Evolutionary conservation across 108 stramenopile species (phyloP).

Genomic region (Skeletonema menzelii): DNA sequence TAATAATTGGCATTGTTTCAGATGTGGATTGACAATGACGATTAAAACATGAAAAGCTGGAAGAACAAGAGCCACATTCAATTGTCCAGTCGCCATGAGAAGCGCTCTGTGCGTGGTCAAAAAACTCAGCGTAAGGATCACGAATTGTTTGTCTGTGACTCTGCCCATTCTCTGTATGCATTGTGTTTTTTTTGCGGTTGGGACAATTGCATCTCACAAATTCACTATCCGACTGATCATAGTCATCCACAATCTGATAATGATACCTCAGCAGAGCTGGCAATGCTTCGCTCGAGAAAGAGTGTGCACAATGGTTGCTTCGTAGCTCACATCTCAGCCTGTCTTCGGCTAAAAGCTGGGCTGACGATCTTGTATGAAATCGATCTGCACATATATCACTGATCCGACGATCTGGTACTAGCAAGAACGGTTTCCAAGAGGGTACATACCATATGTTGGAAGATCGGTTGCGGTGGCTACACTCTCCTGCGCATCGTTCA

Average conservation of each 20-base stretch:
- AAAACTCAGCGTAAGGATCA: conserved; percentile 82
- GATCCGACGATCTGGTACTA: conserved; percentile 45
- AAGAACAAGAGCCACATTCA: conserved; percentile 29
- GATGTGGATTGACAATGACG: conserved; percentile 1
- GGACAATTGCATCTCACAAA: conserved; percentile 6
- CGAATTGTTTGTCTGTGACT: conserved; percentile 27
- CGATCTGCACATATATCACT: conserved; percentile 19
- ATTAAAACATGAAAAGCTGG: conserved; percentile 10
- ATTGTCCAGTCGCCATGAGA: conserved; percentile 10
- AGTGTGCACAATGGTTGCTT: neutral
- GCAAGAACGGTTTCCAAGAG: conserved; percentile 10
- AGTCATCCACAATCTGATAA: conserved; percentile 3
- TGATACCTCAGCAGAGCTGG: conserved; percentile 16
- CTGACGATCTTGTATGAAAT: conserved; percentile 20
- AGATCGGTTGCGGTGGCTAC: neutral
- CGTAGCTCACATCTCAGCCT: conserved; percentile 17
- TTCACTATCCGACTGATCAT: neutral
- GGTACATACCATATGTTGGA: conserved; percentile 23
- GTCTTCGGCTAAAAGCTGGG: conserved; percentile 29
- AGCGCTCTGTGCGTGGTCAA: conserved; percentile 64
- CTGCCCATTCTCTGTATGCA: conserved; percentile 4
- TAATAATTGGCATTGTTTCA: conserved; percentile 19
- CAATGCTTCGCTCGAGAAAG: neutral
- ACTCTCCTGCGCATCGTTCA: conserved; percentile 44
- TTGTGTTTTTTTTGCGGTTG: conserved; percentile 16